Conservation (phyloP, 768 basidiomycete species). For the Serendipita indica region DNA sequence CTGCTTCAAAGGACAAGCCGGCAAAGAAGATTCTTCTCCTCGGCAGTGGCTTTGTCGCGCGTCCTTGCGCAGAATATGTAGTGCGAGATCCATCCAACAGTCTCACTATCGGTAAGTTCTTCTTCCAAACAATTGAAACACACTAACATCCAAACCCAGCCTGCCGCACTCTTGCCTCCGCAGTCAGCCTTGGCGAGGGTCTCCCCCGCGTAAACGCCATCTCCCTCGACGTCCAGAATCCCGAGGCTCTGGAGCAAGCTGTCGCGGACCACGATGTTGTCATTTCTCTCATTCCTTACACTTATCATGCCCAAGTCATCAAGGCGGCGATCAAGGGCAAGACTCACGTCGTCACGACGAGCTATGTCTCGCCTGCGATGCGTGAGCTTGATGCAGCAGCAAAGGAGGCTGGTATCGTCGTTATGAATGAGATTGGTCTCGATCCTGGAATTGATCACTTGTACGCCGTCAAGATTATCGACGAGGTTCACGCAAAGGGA, state of each 20-base stretch:
- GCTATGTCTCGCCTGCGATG: slow-evolving; percentile 87
- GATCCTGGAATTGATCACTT: slow-evolving; percentile 93
- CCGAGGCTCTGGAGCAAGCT: slow-evolving; percentile 57
- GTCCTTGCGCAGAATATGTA: slow-evolving; percentile 92
- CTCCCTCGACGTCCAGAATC: slow-evolving; percentile 66
- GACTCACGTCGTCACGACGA: slow-evolving; percentile 90
- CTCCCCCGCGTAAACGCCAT: slow-evolving; percentile 59
- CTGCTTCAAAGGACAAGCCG: slow-evolving; percentile 35
- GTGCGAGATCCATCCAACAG: slow-evolving; percentile 64
- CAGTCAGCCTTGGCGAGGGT: slow-evolving; percentile 49
- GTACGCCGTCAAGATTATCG: slow-evolving; percentile 86
- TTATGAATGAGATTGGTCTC: slow-evolving; percentile 95
- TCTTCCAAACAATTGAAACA: no score
- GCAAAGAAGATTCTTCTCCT: slow-evolving; percentile 66
- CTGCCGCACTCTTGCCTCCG: slow-evolving; percentile 72
- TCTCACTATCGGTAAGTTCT: slow-evolving; percentile 61
- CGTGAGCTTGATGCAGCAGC: slow-evolving; percentile 66
- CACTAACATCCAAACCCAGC: no score
- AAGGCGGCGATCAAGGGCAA: slow-evolving; percentile 79
- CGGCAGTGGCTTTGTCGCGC: slow-evolving; percentile 89
- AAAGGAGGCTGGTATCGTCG: slow-evolving; percentile 78
- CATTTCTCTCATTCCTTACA: slow-evolving; percentile 94
- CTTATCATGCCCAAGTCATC: slow-evolving; percentile 77
- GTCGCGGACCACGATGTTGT: slow-evolving; percentile 83
- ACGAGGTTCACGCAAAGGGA: slow-evolving; percentile 84